phyloP scores from a whole-genome alignment of 257 asterid species.

The Solanum neorickii region DNA sequence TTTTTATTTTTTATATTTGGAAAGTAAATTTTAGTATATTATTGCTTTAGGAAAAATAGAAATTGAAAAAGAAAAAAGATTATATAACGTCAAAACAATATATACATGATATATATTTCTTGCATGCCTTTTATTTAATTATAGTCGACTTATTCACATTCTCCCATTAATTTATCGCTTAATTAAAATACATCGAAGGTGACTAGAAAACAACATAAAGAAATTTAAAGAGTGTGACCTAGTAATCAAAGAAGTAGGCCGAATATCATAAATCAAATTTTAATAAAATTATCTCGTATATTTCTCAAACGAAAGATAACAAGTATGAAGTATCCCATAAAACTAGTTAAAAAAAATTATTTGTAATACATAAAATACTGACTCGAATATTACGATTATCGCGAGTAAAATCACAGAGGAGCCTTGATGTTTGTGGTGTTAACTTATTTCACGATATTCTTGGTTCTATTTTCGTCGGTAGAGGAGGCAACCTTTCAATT shows the following conservation, averaged over 20 bases:
- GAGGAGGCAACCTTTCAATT: not conserved
- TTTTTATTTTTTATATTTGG: not conserved
- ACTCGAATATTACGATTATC: not conserved
- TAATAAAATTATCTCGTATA: not conserved
- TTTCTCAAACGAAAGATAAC: fast-evolving
- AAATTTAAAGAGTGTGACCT: fast-evolving
- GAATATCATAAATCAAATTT: not conserved
- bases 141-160: not conserved
- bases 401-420: not conserved
- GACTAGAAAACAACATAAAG: not conserved
- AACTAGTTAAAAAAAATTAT: not conserved
- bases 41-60: not conserved
- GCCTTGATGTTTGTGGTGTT: not conserved
- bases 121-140: not conserved
- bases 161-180: not conserved
- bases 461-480: not conserved
- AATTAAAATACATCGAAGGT: not conserved
- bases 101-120: not conserved
- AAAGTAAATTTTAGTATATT: not conserved
- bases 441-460: not conserved
- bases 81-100: not conserved
- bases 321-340: not conserved
- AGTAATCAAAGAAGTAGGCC: fast-evolving
- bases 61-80: not conserved
- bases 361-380: not conserved